Evolutionary conservation across 352 stramenopile species (phyloP), one percentile per base, ranked within the genome.

Genomic region (Pythium myriotylum): DNA sequence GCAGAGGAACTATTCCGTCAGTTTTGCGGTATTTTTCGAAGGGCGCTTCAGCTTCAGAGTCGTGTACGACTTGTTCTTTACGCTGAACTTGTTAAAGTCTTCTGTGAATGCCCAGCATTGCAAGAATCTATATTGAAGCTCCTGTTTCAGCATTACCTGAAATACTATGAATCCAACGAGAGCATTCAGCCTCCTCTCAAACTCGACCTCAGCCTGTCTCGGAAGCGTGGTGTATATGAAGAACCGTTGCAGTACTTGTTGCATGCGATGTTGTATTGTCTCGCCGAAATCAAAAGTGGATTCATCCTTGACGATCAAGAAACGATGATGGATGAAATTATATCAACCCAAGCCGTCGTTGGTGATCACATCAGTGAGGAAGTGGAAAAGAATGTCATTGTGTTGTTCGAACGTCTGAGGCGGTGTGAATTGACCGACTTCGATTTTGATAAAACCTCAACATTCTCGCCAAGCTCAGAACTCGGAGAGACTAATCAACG

Each of bases 1-100:
- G 73, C 73, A 8, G 76, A 85, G 41, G 72, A 85, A 49, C 51
- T 85, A 0, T 88, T 79, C 45, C 79, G 79, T 1, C 79, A 88
- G 48, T 88, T 88, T 54, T 73, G 70, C 40, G 74, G 76, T 6
- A 69, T 86, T 33, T 88, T 88, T 47, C 74, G 74, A 32, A 62
- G 67, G 1, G 74, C 74, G 1, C 63, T 88, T 17, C 54, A 81
- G 32, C 66, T 85, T 4, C 79, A 88, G 42, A 80, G 70, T 1
- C 20, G 39, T 16, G 79, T 88, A 6, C 76, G 77, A 6, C 45
- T 77, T 16, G 72, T 76, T 13, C 52, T 88, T 2, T 88, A 88
- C 41, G 68, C 65, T 0, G 68, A 85, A 33, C 61, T 86, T 3
- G 53, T 74, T 26, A 61, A 62, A 27, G 70, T 88, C 1, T 81